A percentile compares a stretch with the other conserved stretches of the same genome.
phyloP scores from a whole-genome alignment of 2,329 filamentous ascomycete genomes.

The Lasiodiplodia theobromae region DNA sequence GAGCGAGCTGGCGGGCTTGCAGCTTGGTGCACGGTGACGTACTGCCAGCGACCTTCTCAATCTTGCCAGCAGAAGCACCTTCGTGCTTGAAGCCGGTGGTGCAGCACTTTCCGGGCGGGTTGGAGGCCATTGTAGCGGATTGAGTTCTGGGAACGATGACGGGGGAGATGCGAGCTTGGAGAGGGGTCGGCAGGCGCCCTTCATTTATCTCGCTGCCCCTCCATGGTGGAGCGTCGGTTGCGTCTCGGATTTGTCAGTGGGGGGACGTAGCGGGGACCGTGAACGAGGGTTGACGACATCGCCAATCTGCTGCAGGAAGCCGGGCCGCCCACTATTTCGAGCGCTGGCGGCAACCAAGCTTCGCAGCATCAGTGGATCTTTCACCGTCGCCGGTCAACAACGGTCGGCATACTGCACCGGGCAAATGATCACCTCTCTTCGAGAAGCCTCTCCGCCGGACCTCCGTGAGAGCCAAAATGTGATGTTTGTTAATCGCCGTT shows the following conservation, averaged over 20 bases:
- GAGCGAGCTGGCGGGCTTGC: not conserved
- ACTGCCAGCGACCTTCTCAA: conserved; percentile 57
- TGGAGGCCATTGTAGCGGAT: conserved; percentile 55
- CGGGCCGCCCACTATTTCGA: conserved; percentile 9
- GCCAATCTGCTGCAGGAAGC: conserved; percentile 5
- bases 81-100: conserved; percentile 60
- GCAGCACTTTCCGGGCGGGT: conserved; percentile 58
- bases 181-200: not conserved
- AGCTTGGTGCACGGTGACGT: conserved; percentile 32
- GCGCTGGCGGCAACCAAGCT: conserved; percentile 3
- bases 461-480: too few species aligned
- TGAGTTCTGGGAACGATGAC: not conserved
- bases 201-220: conserved; percentile 11
- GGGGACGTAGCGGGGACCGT: not conserved
- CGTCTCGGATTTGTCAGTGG: conserved; percentile 15
- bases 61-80: conserved; percentile 56
- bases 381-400: not conserved
- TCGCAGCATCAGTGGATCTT: conserved; percentile 8
- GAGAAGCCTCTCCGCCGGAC: too few species aligned
- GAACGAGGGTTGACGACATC: conserved; percentile 19
- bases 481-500: not conserved
- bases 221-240: conserved; percentile 18
- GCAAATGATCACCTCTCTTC: not conserved
- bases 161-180: not conserved
- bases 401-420: not conserved